phyloP scores from a whole-genome alignment of 228 moss, liverwort and hornwort species.

The Sphagnum fallax region DNA sequence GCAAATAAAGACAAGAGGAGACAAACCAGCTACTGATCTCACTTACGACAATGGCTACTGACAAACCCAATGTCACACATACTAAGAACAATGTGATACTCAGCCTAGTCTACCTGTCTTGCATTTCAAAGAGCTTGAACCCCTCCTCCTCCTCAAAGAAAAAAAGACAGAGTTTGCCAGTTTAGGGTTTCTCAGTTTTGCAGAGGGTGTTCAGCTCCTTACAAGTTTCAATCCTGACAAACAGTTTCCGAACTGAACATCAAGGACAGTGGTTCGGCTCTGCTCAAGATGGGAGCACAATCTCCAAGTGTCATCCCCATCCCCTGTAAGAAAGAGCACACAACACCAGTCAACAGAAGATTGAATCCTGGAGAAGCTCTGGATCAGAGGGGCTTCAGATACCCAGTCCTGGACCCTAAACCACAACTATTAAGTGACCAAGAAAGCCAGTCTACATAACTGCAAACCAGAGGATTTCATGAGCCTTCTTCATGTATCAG shows the following conservation, averaged over 20 bases:
- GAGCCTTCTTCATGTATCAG: background rate
- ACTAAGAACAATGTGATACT: background rate
- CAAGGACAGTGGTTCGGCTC: conserved; percentile 49
- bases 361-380: background rate
- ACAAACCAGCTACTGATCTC: too few species aligned
- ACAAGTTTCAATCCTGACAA: conserved; percentile 74
- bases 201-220: conserved; percentile 1
- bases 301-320: conserved; percentile 48
- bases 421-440: too few species aligned
- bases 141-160: too few species aligned
- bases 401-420: too few species aligned
- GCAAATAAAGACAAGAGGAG: background rate
- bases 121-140: background rate
- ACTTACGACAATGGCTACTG: background rate
- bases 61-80: background rate
- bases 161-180: too few species aligned
- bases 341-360: background rate
- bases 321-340: conserved; percentile 13
- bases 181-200: too few species aligned
- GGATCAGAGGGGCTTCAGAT: background rate
- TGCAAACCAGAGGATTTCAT: too few species aligned
- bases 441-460: too few species aligned
- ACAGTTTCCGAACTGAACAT: conserved; percentile 74
- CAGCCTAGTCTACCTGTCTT: background rate
- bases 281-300: conserved; percentile 52